A percentile compares a stretch with the other conserved stretches of the same genome.
These are phyloP conservation scores for Paxillus ammoniavirescens DNA, from an alignment of 768 basidiomycete species.

Conservation along the genomic window DNA sequence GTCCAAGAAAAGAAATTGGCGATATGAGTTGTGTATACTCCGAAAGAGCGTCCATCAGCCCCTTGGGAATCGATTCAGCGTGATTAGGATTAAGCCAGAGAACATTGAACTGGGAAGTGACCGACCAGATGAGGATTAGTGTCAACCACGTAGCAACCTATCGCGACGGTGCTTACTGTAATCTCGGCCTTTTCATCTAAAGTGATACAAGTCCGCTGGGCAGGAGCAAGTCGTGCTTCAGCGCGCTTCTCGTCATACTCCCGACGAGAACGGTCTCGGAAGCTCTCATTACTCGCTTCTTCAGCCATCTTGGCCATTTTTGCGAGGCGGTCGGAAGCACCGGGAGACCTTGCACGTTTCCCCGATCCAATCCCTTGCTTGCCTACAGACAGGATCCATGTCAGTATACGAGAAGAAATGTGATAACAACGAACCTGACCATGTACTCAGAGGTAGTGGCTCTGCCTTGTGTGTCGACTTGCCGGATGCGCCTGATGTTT, in stretches of 20 bases:
- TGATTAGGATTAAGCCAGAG: slow-evolving; percentile 74
- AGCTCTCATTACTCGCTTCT: slow-evolving; percentile 49
- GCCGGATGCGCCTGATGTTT: not conserved
- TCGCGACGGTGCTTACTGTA: slow-evolving; percentile 31
- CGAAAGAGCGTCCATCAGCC: slow-evolving; percentile 56
- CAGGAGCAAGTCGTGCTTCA: slow-evolving; percentile 64
- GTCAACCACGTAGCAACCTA: not conserved
- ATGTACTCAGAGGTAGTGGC: slow-evolving; percentile 76
- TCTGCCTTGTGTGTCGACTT: slow-evolving; percentile 49
- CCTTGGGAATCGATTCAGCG: slow-evolving; percentile 62
- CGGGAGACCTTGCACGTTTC: slow-evolving; percentile 69
- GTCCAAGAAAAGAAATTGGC: slow-evolving; percentile 7
- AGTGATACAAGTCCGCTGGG: slow-evolving; percentile 70
- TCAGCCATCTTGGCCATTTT: slow-evolving; percentile 72
- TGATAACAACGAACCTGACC: slow-evolving; percentile 60
- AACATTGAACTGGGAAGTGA: slow-evolving; percentile 65
- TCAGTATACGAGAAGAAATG: not conserved
- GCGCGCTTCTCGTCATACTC: slow-evolving; percentile 79
- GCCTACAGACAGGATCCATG: slow-evolving; percentile 43
- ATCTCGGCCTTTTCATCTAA: slow-evolving; percentile 75
- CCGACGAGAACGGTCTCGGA: slow-evolving; percentile 65
- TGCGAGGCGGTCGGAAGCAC: slow-evolving; percentile 58
- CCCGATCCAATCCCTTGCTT: slow-evolving; percentile 73
- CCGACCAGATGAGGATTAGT: slow-evolving; percentile 5
- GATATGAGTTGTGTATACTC: slow-evolving; percentile 33